Evolutionary conservation across 139 green algal species (phyloP), one percentile per base, ranked within the genome.

Genomic region (Choricystis sp.): DNA sequence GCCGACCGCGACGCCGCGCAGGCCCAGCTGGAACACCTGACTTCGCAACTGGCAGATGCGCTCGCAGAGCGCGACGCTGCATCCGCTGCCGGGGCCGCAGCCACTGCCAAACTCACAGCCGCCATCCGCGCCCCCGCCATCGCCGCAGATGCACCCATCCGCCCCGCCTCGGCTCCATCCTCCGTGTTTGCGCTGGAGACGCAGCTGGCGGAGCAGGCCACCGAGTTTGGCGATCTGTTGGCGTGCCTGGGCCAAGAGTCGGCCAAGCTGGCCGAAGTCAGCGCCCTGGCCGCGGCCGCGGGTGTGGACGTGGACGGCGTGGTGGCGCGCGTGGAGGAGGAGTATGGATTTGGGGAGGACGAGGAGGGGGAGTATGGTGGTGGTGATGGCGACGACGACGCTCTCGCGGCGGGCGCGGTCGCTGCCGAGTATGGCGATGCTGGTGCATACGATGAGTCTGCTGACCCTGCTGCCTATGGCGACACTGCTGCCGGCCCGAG

Each of bases 171-270:
- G n/a, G n/a, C n/a, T n/a, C n/a, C n/a, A n/a, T n/a, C n/a, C n/a
- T n/a, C n/a, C n/a, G n/a, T n/a, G n/a, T n/a, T n/a, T n/a, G 62
- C 49, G 26, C 48, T 60, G 26, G 29, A n/a, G 25, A 49, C 19
- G 49, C n/a, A 49, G 49, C 62, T 67, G 49, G 48, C 25, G 16
- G 62, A 60, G 49, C 62, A 67, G 62, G 49, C 60, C 49, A 22
- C 29, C 29, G 62, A 67, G 27, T 67, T 67, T 27, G 48, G 29
- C 62, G 62, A 67, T 27, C 49, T 67, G 62, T 49, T 67, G 16
- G 62, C 52, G 19, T 67, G 62, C 52, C 62, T 67, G 28, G 62
- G 62, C 52, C 62, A 67, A 23, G 62, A 67, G 52, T 56, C 52
- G 3, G 62, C 62, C 26, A 67, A 67, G 62, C 49, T 67, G 19